Conservation (phyloP, 2,329 filamentous ascomycete species). For the Boeremia exigua region DNA sequence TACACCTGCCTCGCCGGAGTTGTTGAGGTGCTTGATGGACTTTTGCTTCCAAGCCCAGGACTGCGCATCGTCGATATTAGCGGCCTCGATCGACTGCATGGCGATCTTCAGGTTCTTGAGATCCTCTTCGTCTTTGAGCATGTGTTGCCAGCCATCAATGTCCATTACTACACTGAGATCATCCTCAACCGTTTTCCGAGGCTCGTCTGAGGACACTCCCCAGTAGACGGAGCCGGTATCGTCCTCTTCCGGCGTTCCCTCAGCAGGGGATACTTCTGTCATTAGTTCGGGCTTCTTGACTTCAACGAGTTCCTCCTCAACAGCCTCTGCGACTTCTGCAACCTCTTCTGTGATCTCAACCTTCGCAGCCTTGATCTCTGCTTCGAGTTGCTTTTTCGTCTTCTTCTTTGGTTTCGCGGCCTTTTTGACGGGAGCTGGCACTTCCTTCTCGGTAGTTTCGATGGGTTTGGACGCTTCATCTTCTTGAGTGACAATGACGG, state of each 20-base stretch:
- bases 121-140: slow-evolving; percentile 74
- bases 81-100: slow-evolving; percentile 54
- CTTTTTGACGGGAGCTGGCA: slow-evolving; percentile 37
- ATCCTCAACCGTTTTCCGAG: slow-evolving; percentile 70
- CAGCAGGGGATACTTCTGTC: slow-evolving; percentile 37
- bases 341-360: slow-evolving; percentile 54
- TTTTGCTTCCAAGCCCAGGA: slow-evolving; percentile 76
- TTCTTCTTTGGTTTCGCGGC: slow-evolving; percentile 71
- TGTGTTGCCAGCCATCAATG: slow-evolving; percentile 72
- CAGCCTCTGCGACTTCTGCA: slow-evolving; percentile 52
- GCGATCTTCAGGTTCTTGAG: slow-evolving; percentile 62
- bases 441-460: slow-evolving; percentile 42
- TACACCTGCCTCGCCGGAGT: slow-evolving; percentile 61
- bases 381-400: slow-evolving; percentile 77
- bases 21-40: slow-evolving; percentile 73
- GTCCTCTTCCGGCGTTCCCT: slow-evolving; percentile 43
- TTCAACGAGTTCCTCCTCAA: slow-evolving; percentile 40
- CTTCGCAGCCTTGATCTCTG: slow-evolving; percentile 52
- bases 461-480: slow-evolving; percentile 50
- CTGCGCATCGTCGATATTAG: slow-evolving; percentile 62
- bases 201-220: slow-evolving; percentile 65
- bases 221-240: slow-evolving; percentile 62
- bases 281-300: slow-evolving; percentile 31
- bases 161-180: slow-evolving; percentile 69
- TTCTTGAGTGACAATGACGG: slow-evolving; percentile 50